Percentiles rank a stretch among this genome's conserved stretches.
These are phyloP conservation scores for Poa pratensis DNA, from an alignment of 176 grass and related monocot genomes.

Conservation along the genomic window DNA sequence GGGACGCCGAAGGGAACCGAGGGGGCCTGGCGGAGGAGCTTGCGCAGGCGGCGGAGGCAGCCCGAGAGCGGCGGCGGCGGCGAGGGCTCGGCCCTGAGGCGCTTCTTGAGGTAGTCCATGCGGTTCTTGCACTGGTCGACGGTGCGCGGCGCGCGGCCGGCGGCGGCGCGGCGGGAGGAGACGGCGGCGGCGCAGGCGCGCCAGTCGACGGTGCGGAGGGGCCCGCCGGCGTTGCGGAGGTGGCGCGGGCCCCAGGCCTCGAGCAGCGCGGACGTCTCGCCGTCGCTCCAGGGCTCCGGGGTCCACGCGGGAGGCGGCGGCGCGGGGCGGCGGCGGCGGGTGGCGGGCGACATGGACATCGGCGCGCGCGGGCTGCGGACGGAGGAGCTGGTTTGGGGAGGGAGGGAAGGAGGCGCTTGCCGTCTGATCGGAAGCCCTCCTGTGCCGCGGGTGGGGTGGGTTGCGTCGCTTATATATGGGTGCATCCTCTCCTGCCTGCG, in stretches of 20 bases:
- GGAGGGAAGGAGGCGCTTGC: conserved; percentile 25
- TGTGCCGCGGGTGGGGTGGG: background rate
- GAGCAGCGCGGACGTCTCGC: conserved; percentile 52
- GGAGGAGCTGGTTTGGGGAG: conserved; percentile 20
- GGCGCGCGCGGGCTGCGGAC: background rate
- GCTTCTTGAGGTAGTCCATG: conserved; percentile 69
- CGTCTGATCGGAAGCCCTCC: too few relatives aligned
- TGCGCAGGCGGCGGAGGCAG: conserved; percentile 39
- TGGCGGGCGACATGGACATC: conserved; percentile 31
- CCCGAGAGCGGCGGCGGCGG: conserved; percentile 22
- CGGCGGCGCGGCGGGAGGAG: conserved; percentile 41
- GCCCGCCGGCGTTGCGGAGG: conserved; percentile 41
- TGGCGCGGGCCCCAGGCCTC: conserved; percentile 55
- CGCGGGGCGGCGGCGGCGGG: conserved; percentile 40
- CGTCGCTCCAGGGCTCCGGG: conserved; percentile 60
- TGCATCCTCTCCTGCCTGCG: background rate
- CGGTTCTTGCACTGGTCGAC: conserved; percentile 75
- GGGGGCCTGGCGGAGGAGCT: conserved; percentile 48
- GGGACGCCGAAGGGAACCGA: conserved; percentile 14
- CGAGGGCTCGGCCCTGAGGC: conserved; percentile 47
- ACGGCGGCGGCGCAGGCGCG: conserved; percentile 60
- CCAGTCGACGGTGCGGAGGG: conserved; percentile 52
- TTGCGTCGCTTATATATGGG: background rate
- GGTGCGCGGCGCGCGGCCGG: conserved; percentile 50
- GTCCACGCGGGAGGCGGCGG: conserved; percentile 43